Evolutionary conservation across 805 yeast species (phyloP).

Genomic region (Yarrowia hollandica): DNA sequence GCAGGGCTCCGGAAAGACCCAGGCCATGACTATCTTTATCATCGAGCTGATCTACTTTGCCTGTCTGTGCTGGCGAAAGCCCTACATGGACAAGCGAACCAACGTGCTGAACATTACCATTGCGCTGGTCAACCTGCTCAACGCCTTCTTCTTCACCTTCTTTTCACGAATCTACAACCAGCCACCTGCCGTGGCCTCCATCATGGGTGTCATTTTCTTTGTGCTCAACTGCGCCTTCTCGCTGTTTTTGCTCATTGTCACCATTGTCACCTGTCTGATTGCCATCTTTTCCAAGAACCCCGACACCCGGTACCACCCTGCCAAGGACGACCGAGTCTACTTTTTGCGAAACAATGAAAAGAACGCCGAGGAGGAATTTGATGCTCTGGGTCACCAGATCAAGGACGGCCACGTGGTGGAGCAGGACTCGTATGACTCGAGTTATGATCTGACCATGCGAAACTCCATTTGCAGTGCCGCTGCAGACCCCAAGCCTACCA

Average conservation of each 20-base stretch:
- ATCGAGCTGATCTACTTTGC: constrained; percentile 70
- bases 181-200: constrained; percentile 71
- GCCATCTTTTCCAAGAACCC: constrained; percentile 79
- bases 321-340: constrained; percentile 88
- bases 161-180: constrained; percentile 84
- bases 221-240: constrained; percentile 87
- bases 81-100: constrained; percentile 81
- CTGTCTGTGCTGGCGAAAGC: constrained; percentile 61
- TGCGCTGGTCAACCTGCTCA: constrained; percentile 68
- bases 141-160: constrained; percentile 82
- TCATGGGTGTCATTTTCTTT: constrained; percentile 92
- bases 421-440: constrained; percentile 16
- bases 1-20: constrained; percentile 79
- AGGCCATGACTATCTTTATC: constrained; percentile 72
- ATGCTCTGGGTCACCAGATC: constrained; percentile 61
- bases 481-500: constrained; percentile 9
- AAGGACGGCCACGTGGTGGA: constrained; percentile 36
- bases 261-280: constrained; percentile 63
- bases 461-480: constrained; percentile 20
- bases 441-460: constrained; percentile 20
- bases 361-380: constrained; percentile 56
- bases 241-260: constrained; percentile 65
- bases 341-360: constrained; percentile 51
- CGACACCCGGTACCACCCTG: constrained; percentile 83
- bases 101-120: constrained; percentile 73